phyloP scores from a whole-genome alignment of 306 rosid species.

The Prunus persica region DNA sequence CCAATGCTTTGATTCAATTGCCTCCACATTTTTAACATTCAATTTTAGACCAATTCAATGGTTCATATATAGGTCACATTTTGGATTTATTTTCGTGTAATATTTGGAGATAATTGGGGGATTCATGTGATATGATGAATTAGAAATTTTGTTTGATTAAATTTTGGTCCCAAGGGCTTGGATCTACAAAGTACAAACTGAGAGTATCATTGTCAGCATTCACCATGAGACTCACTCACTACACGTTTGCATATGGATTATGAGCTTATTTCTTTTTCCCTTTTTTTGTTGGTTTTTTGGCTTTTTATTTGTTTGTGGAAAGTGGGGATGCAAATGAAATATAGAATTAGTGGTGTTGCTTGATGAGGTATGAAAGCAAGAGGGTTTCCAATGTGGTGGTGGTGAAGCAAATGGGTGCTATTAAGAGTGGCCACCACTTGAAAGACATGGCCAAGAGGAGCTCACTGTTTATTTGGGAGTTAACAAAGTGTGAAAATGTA shows the following conservation, averaged over 20 bases:
- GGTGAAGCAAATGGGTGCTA: conserved; percentile 8
- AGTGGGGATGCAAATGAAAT: conserved; percentile 7
- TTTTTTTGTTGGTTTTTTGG: not conserved
- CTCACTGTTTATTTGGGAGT: conserved; percentile 12
- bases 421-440: conserved; percentile 21
- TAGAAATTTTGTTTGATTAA: not conserved
- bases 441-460: conserved; percentile 17
- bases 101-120: not conserved
- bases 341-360: conserved; percentile 10
- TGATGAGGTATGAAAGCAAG: conserved; percentile 8
- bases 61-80: not conserved
- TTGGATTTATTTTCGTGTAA: not conserved
- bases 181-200: not conserved
- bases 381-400: not conserved
- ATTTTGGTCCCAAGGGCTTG: not conserved
- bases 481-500: not conserved
- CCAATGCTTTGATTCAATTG: not conserved
- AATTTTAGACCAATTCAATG: not conserved
- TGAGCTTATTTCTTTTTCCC: not conserved
- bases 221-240: not conserved
- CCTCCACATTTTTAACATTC: not conserved
- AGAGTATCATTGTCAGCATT: not conserved
- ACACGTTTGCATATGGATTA: not conserved
- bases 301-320: not conserved
- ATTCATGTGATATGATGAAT: not conserved